Evolutionary conservation across 176 grass and related monocot species (phyloP).

Genomic region (Triticum urartu): DNA sequence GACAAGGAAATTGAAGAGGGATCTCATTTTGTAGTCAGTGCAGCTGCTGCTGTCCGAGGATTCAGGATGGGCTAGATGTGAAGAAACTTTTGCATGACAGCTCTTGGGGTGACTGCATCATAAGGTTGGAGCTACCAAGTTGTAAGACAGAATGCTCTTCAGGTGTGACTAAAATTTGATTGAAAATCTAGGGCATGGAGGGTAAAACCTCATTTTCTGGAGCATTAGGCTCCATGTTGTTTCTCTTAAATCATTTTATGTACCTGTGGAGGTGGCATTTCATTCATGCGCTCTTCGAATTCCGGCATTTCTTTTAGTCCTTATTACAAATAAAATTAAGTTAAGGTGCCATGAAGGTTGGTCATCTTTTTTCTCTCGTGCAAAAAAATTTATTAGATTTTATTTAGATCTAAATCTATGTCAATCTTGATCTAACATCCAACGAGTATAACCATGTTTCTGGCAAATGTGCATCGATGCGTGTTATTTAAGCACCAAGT

Average conservation of each 20-base stretch:
- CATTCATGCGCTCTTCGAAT: too few species aligned
- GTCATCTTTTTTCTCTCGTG: not conserved
- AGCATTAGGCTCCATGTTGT: too few species aligned
- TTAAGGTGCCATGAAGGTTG: not conserved
- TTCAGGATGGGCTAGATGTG: not conserved
- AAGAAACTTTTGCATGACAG: not conserved
- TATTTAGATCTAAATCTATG: too few species aligned
- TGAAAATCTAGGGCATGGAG: not conserved
- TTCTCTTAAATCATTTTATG: too few species aligned
- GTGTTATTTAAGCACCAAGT: too few species aligned
- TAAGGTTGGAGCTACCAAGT: not conserved
- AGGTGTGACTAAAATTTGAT: not conserved
- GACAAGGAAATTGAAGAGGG: not conserved
- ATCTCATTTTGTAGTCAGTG: not conserved
- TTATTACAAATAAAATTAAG: too few species aligned
- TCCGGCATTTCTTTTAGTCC: too few species aligned
- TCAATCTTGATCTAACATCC: too few species aligned
- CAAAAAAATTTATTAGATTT: not conserved
- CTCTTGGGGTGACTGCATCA: not conserved
- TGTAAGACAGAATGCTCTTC: not conserved
- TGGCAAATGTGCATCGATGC: too few species aligned
- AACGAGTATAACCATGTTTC: too few species aligned
- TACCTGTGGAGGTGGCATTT: too few species aligned
- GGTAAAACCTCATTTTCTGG: not conserved
- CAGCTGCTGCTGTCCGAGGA: not conserved